Conservation (phyloP, 1,284 basidiomycete genomes). For the Malassezia vespertilionis region DNA sequence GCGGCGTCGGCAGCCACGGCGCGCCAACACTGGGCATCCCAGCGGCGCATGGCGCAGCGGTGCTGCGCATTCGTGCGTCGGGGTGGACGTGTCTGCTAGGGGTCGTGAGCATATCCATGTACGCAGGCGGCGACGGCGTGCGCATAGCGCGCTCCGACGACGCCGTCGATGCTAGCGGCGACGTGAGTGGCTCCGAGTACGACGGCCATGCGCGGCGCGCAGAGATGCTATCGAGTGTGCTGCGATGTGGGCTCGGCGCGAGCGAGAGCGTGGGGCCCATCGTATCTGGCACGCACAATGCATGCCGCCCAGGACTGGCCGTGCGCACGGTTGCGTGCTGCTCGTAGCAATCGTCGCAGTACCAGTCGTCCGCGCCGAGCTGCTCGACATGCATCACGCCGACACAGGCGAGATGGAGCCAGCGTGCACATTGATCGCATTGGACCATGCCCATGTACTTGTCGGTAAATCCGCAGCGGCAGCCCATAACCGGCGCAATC, state of each 20-base stretch:
- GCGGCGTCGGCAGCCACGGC: conserved; percentile 9
- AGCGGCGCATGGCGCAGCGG: neutral
- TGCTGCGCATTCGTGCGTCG: neutral
- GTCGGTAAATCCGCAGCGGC: conserved; percentile 16
- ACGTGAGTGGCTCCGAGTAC: neutral
- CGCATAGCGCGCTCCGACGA: conserved; percentile 1
- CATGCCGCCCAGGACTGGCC: neutral
- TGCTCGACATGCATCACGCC: conserved; percentile 15
- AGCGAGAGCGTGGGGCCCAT: conserved; percentile 10
- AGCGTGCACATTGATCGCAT: conserved; percentile 15
- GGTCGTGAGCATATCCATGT: conserved; percentile 5
- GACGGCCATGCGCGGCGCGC: neutral
- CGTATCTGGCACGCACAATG: neutral
- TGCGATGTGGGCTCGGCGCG: conserved; percentile 12
- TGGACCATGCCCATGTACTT: conserved; percentile 17
- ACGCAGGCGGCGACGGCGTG: conserved; percentile 14
- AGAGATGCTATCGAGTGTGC: neutral
- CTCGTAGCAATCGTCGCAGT: conserved; percentile 19
- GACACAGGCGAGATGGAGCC: conserved; percentile 16
- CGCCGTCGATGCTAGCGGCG: neutral
- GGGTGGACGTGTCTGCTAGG: conserved; percentile 12
- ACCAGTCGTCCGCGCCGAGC: conserved; percentile 10
- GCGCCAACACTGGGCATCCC: neutral
- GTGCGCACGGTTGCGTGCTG: neutral
- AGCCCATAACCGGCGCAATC: conserved; percentile 11